Evolutionary conservation across 345 rosid genomes (phyloP), one percentile per base, ranked within the genome.

Genomic region (Clarkia xantiana): DNA sequence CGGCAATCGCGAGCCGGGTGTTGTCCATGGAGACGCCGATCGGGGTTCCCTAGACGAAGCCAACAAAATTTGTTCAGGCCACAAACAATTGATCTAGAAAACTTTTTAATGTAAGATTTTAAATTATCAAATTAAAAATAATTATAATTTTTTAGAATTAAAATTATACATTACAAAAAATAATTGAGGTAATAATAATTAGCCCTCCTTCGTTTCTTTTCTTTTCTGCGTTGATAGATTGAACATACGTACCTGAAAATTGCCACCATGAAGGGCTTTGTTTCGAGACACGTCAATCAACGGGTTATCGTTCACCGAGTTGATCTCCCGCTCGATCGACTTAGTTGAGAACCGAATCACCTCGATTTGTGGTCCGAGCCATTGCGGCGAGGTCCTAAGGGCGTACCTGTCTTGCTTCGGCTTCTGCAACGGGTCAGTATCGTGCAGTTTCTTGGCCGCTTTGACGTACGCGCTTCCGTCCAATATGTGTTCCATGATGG

Each of bases 261-360:
- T 76, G n/a, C 77, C 90, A 0, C 90, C 81, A 23, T 82, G 90
- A 9, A 82, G 51, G 20, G 90, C 90, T 57, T 70, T 78, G 77
- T 74, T 76, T 56, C 90, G 66, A 0, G 81, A 72, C 5, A 82
- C 90, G 50, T 81, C 90, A 10, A 81, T 76, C 58, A 81, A 40
- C 46, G 90, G 90, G 59, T 81, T 81, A 34, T 81, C 86, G 40
- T 76, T 76, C 41, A 76, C 81, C 0, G 78, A 76, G 56, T 76
- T 76, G 45, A 76, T 76, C 59, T 76, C 81, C 42, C 81, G 56
- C 52, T 72, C 78, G 13, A 76, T 72, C 0, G 77, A 70, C 36
- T 68, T 65, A 41, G 82, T 76, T 1, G 82, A 53, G 14, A 46
- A 57, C 43, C 76, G 55, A 50, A 73, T 76, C 42, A 73, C 78